Evolutionary conservation across 371 early-diverging fungal species (phyloP).

Genomic region (Actinomortierella wolfii): DNA sequence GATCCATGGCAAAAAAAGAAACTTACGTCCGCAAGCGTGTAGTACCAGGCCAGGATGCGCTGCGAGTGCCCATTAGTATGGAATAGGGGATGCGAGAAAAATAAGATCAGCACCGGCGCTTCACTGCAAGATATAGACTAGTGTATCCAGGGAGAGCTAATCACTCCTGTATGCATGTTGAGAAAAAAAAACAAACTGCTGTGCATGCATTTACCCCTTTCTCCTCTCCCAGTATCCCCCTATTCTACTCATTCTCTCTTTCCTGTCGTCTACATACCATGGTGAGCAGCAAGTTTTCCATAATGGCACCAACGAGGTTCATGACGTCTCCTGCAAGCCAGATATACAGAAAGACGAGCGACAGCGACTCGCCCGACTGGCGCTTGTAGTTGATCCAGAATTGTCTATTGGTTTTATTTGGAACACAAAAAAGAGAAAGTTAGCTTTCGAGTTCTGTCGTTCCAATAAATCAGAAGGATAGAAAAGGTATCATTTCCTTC

Average conservation of each 20-base stretch:
- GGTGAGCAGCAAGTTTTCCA: constrained; percentile 74
- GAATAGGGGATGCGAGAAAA: background rate
- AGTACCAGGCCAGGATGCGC: constrained; percentile 45
- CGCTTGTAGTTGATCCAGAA: constrained; percentile 65
- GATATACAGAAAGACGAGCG: constrained; percentile 71
- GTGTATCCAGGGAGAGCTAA: constrained; percentile 5
- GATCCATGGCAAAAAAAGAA: background rate
- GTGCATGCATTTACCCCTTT: background rate
- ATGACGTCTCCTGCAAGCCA: constrained; percentile 88
- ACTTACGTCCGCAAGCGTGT: constrained; percentile 44
- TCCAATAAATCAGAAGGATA: too few species aligned
- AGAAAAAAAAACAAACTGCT: constrained; percentile 5
- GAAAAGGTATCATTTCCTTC: too few species aligned
- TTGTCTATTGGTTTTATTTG: constrained; percentile 56
- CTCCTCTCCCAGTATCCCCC: background rate
- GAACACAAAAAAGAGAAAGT: background rate
- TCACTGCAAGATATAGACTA: background rate
- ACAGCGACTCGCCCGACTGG: constrained; percentile 67
- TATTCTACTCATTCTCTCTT: background rate
- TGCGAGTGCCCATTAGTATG: constrained; percentile 4
- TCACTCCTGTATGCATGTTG: constrained; percentile 31
- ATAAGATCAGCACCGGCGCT: background rate
- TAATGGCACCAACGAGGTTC: constrained; percentile 76
- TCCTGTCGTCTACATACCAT: constrained; percentile 63
- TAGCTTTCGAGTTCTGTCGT: too few species aligned